Evolutionary conservation across 2,329 filamentous ascomycete genomes (phyloP), one percentile per base, ranked within the genome.

Genomic region (Blumeria hordei): DNA sequence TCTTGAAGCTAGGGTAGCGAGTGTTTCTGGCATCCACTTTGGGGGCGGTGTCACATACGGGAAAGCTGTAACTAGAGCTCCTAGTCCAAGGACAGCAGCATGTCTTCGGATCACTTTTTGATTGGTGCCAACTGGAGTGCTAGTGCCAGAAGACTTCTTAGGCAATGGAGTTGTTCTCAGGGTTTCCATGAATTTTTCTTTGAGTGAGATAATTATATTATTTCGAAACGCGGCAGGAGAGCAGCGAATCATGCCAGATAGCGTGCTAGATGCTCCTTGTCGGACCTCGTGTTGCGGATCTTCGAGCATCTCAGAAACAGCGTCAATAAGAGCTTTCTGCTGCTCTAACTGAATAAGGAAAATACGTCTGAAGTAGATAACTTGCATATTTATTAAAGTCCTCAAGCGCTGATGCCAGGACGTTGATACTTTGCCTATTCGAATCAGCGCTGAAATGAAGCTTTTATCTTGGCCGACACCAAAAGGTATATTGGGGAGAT

Each of bases 231-330:
- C 76, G 33, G 80, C 74, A 0, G 92, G 88, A 3, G 90, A 96
- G 71, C 92, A 98, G 55, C 92, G 82, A 60, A 98, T 93, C 92
- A 98, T 98, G 61, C 92, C 93, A 1, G 88, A 90, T 3, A 98
- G 73, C 0, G 92, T 98, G 0, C 86, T 84, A 5, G 85, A 83
- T n/a, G 93, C 92, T 47, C 88, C 88, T 41, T 88, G 83, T 43
- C 92, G 85, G 35, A 98, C 92, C 69, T 98, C 92, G 44, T 94
- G 83, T 68, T 98, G 92, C 2, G 80, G 67, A 63, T 98, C 92
- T 58, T 85, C 79, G 6, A 98, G 76, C 93, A 98, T 98, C 61
- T 83, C 85, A 43, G 88, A 87, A n/a, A 98, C 88, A 55, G 88
- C 93, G 47, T 83, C 81, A 65, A 96, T 94, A 14, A 98, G 77